Base-by-base conservation (phyloP, 1,284 basidiomycete genomes). In the Ceratobasidium sp. region DNA sequence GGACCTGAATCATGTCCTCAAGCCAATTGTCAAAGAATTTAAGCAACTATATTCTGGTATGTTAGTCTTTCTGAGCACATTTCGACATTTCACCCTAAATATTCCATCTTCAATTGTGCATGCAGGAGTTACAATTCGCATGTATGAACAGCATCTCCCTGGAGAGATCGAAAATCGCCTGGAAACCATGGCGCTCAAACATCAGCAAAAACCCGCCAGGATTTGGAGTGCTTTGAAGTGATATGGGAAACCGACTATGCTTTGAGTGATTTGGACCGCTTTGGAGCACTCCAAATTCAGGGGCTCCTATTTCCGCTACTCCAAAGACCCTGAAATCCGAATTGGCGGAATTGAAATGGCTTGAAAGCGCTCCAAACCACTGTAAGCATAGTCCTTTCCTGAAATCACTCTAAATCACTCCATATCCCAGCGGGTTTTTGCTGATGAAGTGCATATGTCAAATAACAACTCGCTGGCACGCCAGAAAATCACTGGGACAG, bases 1-100 rank as follows among this genome's bases (percentile, higher is more conserved):
- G 20, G 20, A 58, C 22, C 40, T 58, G 8, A 58, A 58, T 45
- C 38, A 58, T 12, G 25, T 58, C 27, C 10, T 58, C 20, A 27
- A 58, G 5, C 40, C 40, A 15, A 17, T 58, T 29, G 42, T 58
- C 12, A 25, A 43, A 15, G 38, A 29, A 27, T 31, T 58, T 42
- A 10, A 45, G 20, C 8, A 8, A 8, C 27, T 58, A 25, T 58
- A 58, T 32, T 17, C 22, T 2, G 56, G 56, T 58, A 17, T 31
- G 56, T 58, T 15, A 13, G n/a, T n/a, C n/a, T n/a, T 29, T 25
- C 13, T 27, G 34, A 55, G 8, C 34, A 13, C 4, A 17, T 54
- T n/a, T 22, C 27, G 27, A 22, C 3, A 38, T 7, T 17, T 55
- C 3, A 15, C 35, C 27, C 4, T 55, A 10, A 15, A 5, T 20